phyloP scores from a whole-genome alignment of 1,284 basidiomycete species.

The Meira nashicola region DNA sequence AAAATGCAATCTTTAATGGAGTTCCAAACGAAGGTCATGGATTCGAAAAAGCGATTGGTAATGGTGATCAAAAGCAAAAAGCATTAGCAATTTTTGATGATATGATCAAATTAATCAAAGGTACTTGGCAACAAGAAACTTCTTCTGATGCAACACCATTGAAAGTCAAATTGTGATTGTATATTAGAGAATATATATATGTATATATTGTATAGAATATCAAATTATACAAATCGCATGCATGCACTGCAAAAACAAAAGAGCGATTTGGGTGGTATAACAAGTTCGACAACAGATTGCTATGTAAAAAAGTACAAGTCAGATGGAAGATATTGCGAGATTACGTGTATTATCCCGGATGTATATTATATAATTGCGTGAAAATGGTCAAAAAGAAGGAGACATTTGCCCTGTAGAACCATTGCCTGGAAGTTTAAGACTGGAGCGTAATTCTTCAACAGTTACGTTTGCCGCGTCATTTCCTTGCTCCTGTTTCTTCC shows the following conservation, averaged over 20 bases:
- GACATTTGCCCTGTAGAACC: no score
- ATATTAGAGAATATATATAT: no score
- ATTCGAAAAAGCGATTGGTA: slow-evolving; percentile 34
- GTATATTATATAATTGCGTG: not conserved
- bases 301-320: no score
- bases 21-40: slow-evolving; percentile 38
- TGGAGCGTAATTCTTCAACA: slow-evolving; percentile 37
- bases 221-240: no score
- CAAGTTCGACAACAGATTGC: no score
- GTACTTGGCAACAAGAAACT: not conserved
- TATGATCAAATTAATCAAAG: slow-evolving; percentile 2
- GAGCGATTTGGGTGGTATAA: no score
- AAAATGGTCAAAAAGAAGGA: no score
- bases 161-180: not conserved
- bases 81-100: not conserved
- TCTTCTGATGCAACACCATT: not conserved
- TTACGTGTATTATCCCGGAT: not conserved
- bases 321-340: no score
- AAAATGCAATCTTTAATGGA: slow-evolving; percentile 22
- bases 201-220: no score
- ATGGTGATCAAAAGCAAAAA: not conserved
- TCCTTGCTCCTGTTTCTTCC: slow-evolving; percentile 27
- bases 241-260: no score
- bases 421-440: not conserved
- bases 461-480: slow-evolving; percentile 23